Base-by-base conservation (phyloP, 2,329 filamentous ascomycete genomes). In the Penicillium sp. region DNA sequence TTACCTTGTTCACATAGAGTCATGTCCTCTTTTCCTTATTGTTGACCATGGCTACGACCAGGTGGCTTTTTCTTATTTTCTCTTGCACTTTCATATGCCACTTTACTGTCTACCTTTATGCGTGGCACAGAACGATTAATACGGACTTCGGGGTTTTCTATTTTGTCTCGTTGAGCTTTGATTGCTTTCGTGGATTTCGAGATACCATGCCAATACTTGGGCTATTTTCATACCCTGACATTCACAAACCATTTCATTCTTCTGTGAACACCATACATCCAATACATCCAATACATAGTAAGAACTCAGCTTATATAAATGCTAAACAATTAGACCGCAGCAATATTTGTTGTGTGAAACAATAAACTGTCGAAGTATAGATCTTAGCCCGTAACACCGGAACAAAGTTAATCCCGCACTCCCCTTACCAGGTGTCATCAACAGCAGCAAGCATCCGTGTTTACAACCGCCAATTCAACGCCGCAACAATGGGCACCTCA, bases 361-460 rank as follows among this genome's bases (percentile, higher is more conserved):
- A 5, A 16, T 21, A 23, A 21, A 19, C 33, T 11, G 31, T 53
- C 23, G 4, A 39, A 39, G 16, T 44, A 55, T 57, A 58, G 43
- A 27, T 45, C 25, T 29, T 9, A 21, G 44, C 15, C 21, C 44
- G 52, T 58, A 46, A 25, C 13, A n/a, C 25, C 70, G 71, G 70
- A 72, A 69, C 55, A 72, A 68, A 39, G 49, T 69, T 72, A 36
- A 65, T 63, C 65, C 71, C 61, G 58, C 48, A 25, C 38, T 63
- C 64, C 63, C 68, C 67, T 68, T 66, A 66, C 64, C 62, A 70
- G 68, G 70, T 74, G 71, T 70, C 71, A 70, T 73, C 71, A 72
- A 68, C 66, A 66, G 54, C 57, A 53, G 45, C 56, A 52, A 50
- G 53, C 47, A 55, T 51, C 39, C 59, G 61, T 65, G 64, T 68